Conservation (phyloP, 2,329 filamentous ascomycete species). For the Domatiomyces catenatus region DNA sequence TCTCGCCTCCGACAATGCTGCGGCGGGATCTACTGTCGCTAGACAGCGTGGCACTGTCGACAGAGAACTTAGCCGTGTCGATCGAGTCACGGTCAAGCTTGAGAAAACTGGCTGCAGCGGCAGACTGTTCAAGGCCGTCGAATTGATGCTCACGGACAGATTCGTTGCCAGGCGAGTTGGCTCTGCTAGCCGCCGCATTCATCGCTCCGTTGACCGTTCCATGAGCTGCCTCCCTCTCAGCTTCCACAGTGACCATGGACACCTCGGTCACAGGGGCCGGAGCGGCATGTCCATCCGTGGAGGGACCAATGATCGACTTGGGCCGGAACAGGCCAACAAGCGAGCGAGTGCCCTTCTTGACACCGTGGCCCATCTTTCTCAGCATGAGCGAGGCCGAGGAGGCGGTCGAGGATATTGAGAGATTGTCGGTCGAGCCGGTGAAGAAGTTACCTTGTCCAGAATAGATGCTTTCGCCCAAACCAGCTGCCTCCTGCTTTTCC, state of each 20-base stretch:
- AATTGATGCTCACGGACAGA: conserved; percentile 63
- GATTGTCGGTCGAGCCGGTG: conserved; percentile 79
- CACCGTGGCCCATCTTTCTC: conserved; percentile 95
- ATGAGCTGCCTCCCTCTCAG: conserved; percentile 71
- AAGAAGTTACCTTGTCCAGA: conserved; percentile 72
- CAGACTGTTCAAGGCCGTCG: conserved; percentile 48
- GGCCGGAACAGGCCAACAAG: conserved; percentile 88
- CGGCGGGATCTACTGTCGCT: conserved; percentile 48
- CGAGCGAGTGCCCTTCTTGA: conserved; percentile 85
- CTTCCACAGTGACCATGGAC: conserved; percentile 91
- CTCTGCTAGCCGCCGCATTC: conserved; percentile 40
- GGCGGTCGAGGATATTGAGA: conserved; percentile 39
- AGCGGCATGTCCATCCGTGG: conserved; percentile 48
- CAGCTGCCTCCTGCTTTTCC: conserved; percentile 77
- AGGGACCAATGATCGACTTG: conserved; percentile 72
- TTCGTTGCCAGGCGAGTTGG: conserved; percentile 42
- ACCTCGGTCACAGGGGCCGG: conserved; percentile 68
- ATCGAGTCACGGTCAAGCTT: conserved; percentile 70
- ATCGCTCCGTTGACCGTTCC: conserved; percentile 58
- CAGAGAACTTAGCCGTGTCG: conserved; percentile 40
- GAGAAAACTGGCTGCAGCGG: conserved; percentile 66
- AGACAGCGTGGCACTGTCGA: conserved; percentile 21
- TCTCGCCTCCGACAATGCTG: conserved; percentile 83
- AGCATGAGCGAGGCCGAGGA: conserved; percentile 41
- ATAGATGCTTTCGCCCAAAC: conserved; percentile 88